Percentiles rank a stretch among this genome's conserved stretches.
phyloP scores from a whole-genome alignment of 768 basidiomycete genomes.

The Tulasnella sp. region DNA sequence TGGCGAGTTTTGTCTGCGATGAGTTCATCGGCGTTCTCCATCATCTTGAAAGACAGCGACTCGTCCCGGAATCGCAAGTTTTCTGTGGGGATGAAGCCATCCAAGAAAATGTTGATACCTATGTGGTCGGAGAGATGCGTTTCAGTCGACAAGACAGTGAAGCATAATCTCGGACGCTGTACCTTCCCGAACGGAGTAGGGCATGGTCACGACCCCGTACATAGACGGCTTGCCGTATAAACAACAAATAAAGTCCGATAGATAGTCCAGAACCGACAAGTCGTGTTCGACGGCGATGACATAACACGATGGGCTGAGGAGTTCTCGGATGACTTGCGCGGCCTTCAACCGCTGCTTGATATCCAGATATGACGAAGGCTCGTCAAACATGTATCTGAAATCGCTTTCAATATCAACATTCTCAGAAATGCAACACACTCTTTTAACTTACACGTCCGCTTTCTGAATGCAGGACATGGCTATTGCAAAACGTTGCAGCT shows the following conservation, averaged over 20 bases:
- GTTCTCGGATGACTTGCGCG: constrained; percentile 84
- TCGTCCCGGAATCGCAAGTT: constrained; percentile 97
- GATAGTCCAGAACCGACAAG: constrained; percentile 92
- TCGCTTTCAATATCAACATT: too few relatives aligned
- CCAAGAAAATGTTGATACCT: constrained; percentile 99
- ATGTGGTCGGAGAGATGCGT: neutral
- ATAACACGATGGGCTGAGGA: constrained; percentile 76
- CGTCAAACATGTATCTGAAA: constrained; percentile 93
- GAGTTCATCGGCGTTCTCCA: constrained; percentile 89
- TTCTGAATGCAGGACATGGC: constrained; percentile 92
- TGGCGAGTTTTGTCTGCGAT: constrained; percentile 76
- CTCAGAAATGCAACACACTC: constrained; percentile 8
- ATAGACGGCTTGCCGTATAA: constrained; percentile 94
- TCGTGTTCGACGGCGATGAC: constrained; percentile 99
- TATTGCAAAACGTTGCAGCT: constrained; percentile 95
- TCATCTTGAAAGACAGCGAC: constrained; percentile 92
- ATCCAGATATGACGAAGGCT: constrained; percentile 97
- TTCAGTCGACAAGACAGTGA: constrained; percentile 5
- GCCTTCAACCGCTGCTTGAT: constrained; percentile 91
- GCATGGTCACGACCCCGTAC: constrained; percentile 99
- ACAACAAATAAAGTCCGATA: constrained; percentile 97
- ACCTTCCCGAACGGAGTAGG: constrained; percentile 96
- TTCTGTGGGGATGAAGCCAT: constrained; percentile 97
- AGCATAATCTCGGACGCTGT: constrained; percentile 18
- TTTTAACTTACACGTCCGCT: constrained; percentile 91